Evolutionary conservation across 208 protist species (phyloP).

Genomic region (Leishmania gerbilli): DNA sequence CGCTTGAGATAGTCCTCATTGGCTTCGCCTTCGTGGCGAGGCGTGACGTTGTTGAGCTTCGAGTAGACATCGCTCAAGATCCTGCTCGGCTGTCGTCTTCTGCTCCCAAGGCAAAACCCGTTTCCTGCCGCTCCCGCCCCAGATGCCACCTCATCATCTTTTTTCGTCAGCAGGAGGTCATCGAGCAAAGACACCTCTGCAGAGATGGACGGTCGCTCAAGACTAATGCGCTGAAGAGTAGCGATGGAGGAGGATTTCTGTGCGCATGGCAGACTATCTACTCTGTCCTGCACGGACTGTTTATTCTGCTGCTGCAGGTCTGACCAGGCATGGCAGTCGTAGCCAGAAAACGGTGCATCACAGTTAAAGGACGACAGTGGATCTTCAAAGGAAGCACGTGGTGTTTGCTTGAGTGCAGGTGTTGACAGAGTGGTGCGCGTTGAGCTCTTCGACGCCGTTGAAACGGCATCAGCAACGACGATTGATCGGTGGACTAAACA

Average conservation of each 20-base stretch:
- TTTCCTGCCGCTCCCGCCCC: not conserved
- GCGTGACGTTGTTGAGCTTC: conserved; percentile 25
- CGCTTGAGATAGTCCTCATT: conserved; percentile 27
- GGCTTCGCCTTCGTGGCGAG: conserved; percentile 1
- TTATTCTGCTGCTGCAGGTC: conserved; percentile 9
- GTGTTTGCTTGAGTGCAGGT: not conserved
- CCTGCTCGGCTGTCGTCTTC: conserved; percentile 34
- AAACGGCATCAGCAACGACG: not conserved
- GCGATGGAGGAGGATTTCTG: conserved; percentile 38
- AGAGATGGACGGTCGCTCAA: conserved; percentile 23
- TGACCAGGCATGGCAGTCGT: conserved; percentile 22
- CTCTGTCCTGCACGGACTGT: not conserved
- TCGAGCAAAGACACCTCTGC: conserved; percentile 20
- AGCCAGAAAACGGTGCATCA: conserved; percentile 21
- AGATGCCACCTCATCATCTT: not conserved
- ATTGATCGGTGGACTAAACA: not conserved
- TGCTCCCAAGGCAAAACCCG: conserved; percentile 23
- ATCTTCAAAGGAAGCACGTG: not conserved
- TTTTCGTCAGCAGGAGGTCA: conserved; percentile 17
- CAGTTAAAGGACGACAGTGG: not conserved
- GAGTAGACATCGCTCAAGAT: conserved; percentile 43
- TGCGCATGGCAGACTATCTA: not conserved
- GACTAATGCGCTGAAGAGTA: conserved; percentile 41
- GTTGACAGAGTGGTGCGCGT: not conserved
- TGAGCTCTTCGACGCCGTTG: not conserved